Evolutionary conservation across 2,329 filamentous ascomycete species (phyloP).

Genomic region (Fusarium tanahbumbuense): DNA sequence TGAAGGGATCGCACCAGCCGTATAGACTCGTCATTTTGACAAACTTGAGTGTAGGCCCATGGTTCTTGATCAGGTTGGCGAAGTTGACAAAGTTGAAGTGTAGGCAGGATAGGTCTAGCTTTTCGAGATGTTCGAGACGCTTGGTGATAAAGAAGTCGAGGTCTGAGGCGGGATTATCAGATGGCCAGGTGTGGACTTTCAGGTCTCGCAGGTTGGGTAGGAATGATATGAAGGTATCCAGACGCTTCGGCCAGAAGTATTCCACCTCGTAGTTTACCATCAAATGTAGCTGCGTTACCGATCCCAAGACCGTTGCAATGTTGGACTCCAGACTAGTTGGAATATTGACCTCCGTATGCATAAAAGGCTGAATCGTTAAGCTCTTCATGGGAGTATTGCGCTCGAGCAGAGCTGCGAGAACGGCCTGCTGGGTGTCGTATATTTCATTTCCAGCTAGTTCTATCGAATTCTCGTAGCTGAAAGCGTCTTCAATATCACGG

Average conservation of each 20-base stretch:
- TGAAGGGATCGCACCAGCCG: conserved; percentile 18
- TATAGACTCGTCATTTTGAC: conserved; percentile 19
- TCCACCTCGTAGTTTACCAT: conserved; percentile 12
- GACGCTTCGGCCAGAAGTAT: conserved; percentile 23
- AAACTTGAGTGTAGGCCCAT: conserved; percentile 29
- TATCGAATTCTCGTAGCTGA: conserved; percentile 33
- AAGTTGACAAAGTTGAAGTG: conserved; percentile 33
- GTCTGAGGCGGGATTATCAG: conserved; percentile 10
- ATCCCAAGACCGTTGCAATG: conserved; percentile 18
- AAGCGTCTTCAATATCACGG: conserved; percentile 12
- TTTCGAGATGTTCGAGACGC: conserved; percentile 35
- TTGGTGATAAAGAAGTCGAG: conserved; percentile 35
- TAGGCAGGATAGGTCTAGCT: conserved; percentile 23
- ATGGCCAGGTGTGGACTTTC: conserved; percentile 8
- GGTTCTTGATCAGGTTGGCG: conserved; percentile 25
- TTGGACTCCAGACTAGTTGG: conserved; percentile 10
- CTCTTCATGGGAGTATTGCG: conserved; percentile 30
- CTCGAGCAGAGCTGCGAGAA: conserved; percentile 32
- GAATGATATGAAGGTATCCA: conserved; percentile 37
- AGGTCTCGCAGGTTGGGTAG: conserved; percentile 39
- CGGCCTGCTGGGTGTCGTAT: conserved; percentile 32
- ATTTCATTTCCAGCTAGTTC: conserved; percentile 23
- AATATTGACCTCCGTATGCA: conserved; percentile 14
- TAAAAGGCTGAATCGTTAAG: conserved; percentile 37
- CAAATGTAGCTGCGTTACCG: conserved; percentile 27